Evolutionary conservation across 2,329 filamentous ascomycete species (phyloP).

Genomic region (Cytospora mali): DNA sequence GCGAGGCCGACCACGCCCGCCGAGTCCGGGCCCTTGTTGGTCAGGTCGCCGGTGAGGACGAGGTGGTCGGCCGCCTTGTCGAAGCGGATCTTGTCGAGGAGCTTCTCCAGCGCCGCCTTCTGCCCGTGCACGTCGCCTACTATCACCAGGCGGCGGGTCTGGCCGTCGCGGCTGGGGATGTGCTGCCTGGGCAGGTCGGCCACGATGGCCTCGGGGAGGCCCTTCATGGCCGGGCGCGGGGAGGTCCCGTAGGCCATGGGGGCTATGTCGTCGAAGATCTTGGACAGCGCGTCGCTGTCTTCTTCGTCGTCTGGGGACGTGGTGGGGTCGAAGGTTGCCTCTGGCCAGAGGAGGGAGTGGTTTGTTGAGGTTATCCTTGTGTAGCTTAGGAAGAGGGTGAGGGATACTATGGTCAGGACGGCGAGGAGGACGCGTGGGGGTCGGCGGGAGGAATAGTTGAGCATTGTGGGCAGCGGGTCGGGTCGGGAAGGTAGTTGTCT

Average conservation of each 20-base stretch:
- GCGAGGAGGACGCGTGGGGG: conserved; percentile 38
- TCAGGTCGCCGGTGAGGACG: conserved; percentile 75
- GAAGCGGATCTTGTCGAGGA: conserved; percentile 71
- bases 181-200: conserved; percentile 38
- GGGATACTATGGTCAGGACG: conserved; percentile 37
- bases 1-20: conserved; percentile 75
- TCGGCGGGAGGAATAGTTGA: conserved; percentile 26
- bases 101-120: conserved; percentile 62
- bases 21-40: conserved; percentile 87
- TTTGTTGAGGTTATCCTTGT: conserved; percentile 38
- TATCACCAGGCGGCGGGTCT: conserved; percentile 67
- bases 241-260: conserved; percentile 47
- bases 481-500: background rate
- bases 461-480: background rate
- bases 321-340: conserved; percentile 7
- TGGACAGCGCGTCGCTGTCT: conserved; percentile 9
- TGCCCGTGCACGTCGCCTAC: conserved; percentile 95
- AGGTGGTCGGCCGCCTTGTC: conserved; percentile 67
- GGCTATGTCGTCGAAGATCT: conserved; percentile 18
- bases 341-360: conserved; percentile 22
- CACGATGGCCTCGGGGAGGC: conserved; percentile 34
- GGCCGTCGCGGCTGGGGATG: conserved; percentile 33
- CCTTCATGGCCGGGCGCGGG: conserved; percentile 42
- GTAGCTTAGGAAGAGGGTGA: conserved; percentile 40
- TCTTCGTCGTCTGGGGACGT: conserved; percentile 13